Percentiles rank a stretch among this genome's conserved stretches.
Evolutionary conservation across 495 filamentous ascomycete species (phyloP).

Genomic region (Penicillium simplicissimum): DNA sequence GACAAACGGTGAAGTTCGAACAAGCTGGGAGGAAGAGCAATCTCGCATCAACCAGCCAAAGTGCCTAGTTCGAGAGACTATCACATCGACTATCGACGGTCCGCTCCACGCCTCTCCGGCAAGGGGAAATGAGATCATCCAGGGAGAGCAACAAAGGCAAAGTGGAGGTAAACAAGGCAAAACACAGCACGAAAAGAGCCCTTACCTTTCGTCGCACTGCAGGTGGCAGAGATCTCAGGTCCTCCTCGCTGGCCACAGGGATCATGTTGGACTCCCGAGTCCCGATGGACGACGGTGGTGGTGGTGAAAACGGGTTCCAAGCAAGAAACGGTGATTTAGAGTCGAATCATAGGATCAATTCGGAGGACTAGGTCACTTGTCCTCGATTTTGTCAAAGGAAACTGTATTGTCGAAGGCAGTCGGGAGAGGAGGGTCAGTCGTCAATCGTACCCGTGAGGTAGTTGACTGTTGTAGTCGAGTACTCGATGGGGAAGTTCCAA

Average conservation of each 20-base stretch:
- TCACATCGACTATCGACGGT: constrained; percentile 11
- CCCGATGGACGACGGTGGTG: constrained; percentile 4
- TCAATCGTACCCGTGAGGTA: neutral
- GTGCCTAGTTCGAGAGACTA: constrained; percentile 1
- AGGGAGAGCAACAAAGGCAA: neutral
- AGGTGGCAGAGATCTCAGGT: constrained; percentile 39
- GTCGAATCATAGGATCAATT: neutral
- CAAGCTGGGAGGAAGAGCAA: neutral
- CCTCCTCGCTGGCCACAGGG: constrained; percentile 21
- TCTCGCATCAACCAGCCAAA: neutral
- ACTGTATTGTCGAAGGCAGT: neutral
- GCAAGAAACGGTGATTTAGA: neutral
- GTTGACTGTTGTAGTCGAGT: too few species aligned
- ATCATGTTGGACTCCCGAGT: constrained; percentile 13
- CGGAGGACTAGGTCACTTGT: neutral
- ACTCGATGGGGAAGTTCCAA: too few species aligned
- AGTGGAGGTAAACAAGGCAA: neutral
- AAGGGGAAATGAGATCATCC: neutral
- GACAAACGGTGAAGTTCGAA: too few species aligned
- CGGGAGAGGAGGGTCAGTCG: neutral
- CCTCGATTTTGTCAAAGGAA: neutral
- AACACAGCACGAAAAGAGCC: neutral
- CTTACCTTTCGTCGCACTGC: constrained; percentile 42
- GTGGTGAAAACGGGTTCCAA: neutral
- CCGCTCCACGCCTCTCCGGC: neutral